Evolutionary conservation across 108 stramenopile genomes (phyloP).

Genomic region (Chaetoceros muelleri): DNA sequence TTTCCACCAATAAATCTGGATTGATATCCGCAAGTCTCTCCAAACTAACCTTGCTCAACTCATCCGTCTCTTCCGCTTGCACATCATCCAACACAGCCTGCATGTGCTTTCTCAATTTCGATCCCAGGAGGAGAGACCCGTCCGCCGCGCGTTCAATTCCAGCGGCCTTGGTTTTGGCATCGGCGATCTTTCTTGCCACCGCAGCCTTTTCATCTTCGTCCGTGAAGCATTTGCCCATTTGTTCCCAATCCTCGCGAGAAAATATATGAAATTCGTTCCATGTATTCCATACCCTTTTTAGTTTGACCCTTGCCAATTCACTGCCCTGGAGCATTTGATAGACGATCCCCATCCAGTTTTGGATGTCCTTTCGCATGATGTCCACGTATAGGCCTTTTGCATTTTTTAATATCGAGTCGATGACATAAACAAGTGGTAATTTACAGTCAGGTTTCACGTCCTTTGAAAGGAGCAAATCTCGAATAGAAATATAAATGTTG

Average conservation of each 20-base stretch:
- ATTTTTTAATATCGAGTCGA: conserved; percentile 79
- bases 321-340: conserved; percentile 36
- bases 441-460: conserved; percentile 36
- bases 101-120: conserved; percentile 56
- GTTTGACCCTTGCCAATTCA: conserved; percentile 29
- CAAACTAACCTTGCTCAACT: conserved; percentile 75
- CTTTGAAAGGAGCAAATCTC: conserved; percentile 28
- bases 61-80: conserved; percentile 54
- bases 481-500: conserved; percentile 56
- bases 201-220: conserved; percentile 13
- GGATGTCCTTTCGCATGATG: conserved; percentile 58
- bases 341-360: conserved; percentile 55
- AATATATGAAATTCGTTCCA: conserved; percentile 56
- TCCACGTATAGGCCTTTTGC: conserved; percentile 55
- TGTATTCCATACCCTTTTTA: conserved; percentile 70
- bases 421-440: conserved; percentile 62
- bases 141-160: conserved; percentile 37
- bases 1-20: conserved; percentile 53
- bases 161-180: conserved; percentile 15
- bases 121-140: conserved; percentile 38
- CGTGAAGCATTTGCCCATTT: conserved; percentile 57
- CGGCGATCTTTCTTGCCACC: conserved; percentile 4
- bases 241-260: conserved; percentile 34
- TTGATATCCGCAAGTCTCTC: conserved; percentile 77
- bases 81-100: conserved; percentile 71